Evolutionary conservation across 2,329 filamentous ascomycete genomes (phyloP), one percentile per base, ranked within the genome.

Genomic region (Chaetomiaceae sp.): DNA sequence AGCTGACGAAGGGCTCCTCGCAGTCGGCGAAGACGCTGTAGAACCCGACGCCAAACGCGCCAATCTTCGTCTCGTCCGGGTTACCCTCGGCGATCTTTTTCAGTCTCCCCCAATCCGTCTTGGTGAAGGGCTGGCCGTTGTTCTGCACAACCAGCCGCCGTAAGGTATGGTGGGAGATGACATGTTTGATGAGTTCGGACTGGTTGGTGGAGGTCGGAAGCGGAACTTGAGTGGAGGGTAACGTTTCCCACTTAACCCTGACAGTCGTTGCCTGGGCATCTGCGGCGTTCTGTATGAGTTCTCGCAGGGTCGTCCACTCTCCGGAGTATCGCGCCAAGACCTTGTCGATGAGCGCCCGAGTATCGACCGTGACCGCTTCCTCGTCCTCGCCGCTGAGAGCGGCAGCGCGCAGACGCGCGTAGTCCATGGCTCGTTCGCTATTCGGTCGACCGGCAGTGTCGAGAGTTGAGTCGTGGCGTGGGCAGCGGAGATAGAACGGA

Each of bases 81-180:
- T 98, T 98, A 38, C 93, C 94, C 65, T 98, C 93, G n/a, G 93
- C 94, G 53, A 98, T 98, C 51, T 91, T 83, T 73, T 97, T 97
- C 54, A 98, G 65, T 44, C 93, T 79, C 37, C 83, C 82, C 93
- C 93, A 98, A 66, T 98, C 93, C 15, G 89, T 94, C 58, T 85
- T 79, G 42, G 81, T 85, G 61, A 98, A 98, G 0, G 88, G 78
- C 54, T 88, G 78, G 29, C 93, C 93, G 67, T 98, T 85, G 60
- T 98, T 98, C 51, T 88, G 86, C 6, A 97, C 90, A 9, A 96
- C 74, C n/a, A 97, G 73, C 34, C 90, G 82, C 52, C 84, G 83
- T 46, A 97, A 69, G 1, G 90, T 97, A 62, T 95, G 88, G 63
- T 97, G 79, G 42, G 84, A 76, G 36, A 96, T 76, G 6, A 81